A percentile compares a stretch with the other conserved stretches of the same genome.
phyloP scores from a whole-genome alignment of 495 filamentous ascomycete species.

The Xylaria telfairii region DNA sequence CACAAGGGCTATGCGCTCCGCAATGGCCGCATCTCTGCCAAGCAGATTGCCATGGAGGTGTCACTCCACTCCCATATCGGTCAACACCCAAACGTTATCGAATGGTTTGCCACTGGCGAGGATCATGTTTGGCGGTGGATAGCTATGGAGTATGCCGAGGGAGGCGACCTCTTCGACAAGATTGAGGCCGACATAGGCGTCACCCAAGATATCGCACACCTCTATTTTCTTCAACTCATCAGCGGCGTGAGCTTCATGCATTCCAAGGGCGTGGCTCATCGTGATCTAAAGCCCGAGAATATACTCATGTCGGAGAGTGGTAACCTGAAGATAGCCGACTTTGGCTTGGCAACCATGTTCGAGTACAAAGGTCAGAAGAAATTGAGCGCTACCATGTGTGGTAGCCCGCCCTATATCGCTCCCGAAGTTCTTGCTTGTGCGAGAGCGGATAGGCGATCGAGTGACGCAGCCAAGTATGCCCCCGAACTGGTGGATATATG shows the following conservation, averaged over 20 bases:
- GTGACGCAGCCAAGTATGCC: slow-evolving; percentile 71
- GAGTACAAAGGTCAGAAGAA: slow-evolving; percentile 83
- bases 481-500: slow-evolving; percentile 91
- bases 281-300: slow-evolving; percentile 92
- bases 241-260: slow-evolving; percentile 94
- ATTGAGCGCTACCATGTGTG: slow-evolving; percentile 85
- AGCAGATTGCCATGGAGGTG: slow-evolving; percentile 88
- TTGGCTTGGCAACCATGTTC: slow-evolving; percentile 93
- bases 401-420: slow-evolving; percentile 95
- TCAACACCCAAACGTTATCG: slow-evolving; percentile 90
- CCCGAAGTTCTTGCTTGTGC: slow-evolving; percentile 79
- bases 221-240: slow-evolving; percentile 94
- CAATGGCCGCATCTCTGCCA: slow-evolving; percentile 84
- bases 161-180: slow-evolving; percentile 98
- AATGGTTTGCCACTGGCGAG: slow-evolving; percentile 86
- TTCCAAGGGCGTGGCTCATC: slow-evolving; percentile 85
- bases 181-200: slow-evolving; percentile 97
- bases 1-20: slow-evolving; percentile 92
- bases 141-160: slow-evolving; percentile 95
- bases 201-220: slow-evolving; percentile 88
- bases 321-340: slow-evolving; percentile 95
- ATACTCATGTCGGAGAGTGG: slow-evolving; percentile 82
- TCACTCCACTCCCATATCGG: slow-evolving; percentile 86
- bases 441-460: slow-evolving; percentile 49
- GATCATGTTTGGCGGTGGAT: slow-evolving; percentile 96